These are phyloP conservation scores for Grammothele lineata DNA, from an alignment of 768 basidiomycete species.

Conservation along the genomic window DNA sequence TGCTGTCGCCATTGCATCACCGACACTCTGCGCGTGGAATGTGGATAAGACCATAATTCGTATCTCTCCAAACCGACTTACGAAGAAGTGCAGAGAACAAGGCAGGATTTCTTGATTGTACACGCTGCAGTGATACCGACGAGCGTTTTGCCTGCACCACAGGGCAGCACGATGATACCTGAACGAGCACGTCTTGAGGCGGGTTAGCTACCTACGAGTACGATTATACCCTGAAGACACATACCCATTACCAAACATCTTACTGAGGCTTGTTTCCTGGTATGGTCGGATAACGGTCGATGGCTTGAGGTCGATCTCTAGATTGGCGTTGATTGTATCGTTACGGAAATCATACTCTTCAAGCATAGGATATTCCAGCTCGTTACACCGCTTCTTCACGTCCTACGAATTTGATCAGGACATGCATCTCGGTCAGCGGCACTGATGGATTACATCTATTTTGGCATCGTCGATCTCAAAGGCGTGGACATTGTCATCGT, in stretches of 20 bases:
- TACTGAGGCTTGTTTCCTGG: constrained; percentile 96
- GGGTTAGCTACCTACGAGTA: constrained; percentile 6
- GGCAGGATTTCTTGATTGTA: constrained; percentile 97
- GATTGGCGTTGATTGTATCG: constrained; percentile 91
- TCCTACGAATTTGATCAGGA: constrained; percentile 44
- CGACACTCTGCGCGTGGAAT: constrained; percentile 52
- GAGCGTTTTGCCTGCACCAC: constrained; percentile 97
- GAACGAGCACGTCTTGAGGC: constrained; percentile 85
- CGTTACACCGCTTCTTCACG: constrained; percentile 95
- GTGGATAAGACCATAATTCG: neutral
- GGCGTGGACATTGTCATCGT: constrained; percentile 95
- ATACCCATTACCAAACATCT: constrained; percentile 99
- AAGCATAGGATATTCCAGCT: constrained; percentile 95
- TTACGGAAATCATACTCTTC: constrained; percentile 99
- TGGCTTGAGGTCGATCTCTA: constrained; percentile 98
- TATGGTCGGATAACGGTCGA: constrained; percentile 97
- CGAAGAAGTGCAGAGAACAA: constrained; percentile 97
- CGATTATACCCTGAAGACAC: constrained; percentile 17
- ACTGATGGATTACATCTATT: constrained; percentile 68
- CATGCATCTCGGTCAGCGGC: too few relatives aligned
- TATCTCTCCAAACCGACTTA: constrained; percentile 38
- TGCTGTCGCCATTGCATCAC: constrained; percentile 99
- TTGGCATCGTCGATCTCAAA: constrained; percentile 94
- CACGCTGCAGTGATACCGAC: constrained; percentile 99
- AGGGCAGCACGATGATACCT: constrained; percentile 97